Evolutionary conservation across 768 basidiomycete species (phyloP).

Genomic region (Russula brevipes): DNA sequence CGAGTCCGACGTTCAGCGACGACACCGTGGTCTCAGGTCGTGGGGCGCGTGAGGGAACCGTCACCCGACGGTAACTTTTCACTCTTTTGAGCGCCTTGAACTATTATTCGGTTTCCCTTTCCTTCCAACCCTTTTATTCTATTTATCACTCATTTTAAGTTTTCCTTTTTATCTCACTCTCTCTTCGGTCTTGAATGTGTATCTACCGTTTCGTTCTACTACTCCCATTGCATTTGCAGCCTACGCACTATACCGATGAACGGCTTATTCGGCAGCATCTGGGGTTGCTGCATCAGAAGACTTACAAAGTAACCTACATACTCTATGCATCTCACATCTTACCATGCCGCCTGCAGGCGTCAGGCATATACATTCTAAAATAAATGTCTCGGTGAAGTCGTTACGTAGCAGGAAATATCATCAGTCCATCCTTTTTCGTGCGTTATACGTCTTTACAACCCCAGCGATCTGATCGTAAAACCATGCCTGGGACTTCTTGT

Average conservation of each 20-base stretch:
- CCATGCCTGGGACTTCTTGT: slow-evolving; percentile 71
- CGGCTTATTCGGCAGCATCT: slow-evolving; percentile 5
- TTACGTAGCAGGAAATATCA: slow-evolving; percentile 21
- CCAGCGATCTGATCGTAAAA: slow-evolving; percentile 73
- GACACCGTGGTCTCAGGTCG: slow-evolving; percentile 32
- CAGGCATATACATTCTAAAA: slow-evolving; percentile 14
- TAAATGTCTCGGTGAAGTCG: background rate
- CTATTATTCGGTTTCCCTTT: background rate
- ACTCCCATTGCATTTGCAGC: background rate
- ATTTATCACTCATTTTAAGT: slow-evolving; percentile 24
- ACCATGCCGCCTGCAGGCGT: slow-evolving; percentile 12
- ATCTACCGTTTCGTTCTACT: slow-evolving; percentile 1
- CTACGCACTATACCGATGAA: slow-evolving; percentile 7
- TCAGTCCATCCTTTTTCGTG: slow-evolving; percentile 64
- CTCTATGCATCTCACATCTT: slow-evolving; percentile 19
- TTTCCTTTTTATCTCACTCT: background rate
- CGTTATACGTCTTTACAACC: slow-evolving; percentile 74
- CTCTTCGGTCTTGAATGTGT: background rate
- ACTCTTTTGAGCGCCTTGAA: too few relatives aligned
- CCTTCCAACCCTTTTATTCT: background rate
- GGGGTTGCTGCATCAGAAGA: slow-evolving; percentile 1
- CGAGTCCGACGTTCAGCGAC: slow-evolving; percentile 39
- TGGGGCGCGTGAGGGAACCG: background rate
- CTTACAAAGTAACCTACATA: slow-evolving; percentile 6
- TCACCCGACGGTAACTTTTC: slow-evolving; percentile 3